These are phyloP conservation scores for Mortierella sp. DNA, from an alignment of 371 early-diverging fungal genomes.

Conservation along the genomic window DNA sequence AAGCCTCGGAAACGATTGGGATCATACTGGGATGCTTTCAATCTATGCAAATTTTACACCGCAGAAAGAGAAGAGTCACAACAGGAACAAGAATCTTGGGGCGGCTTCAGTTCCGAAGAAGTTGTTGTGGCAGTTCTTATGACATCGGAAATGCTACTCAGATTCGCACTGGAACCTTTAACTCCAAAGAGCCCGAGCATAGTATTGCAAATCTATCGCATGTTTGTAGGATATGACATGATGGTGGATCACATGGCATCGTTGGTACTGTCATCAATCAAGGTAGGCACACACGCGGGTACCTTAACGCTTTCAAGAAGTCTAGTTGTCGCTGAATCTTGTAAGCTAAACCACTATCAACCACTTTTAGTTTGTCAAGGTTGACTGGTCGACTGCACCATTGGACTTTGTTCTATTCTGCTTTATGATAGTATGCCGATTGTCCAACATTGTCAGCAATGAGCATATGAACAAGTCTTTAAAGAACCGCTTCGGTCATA, in stretches of 20 bases:
- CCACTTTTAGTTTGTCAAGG: background rate
- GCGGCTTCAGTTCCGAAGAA: constrained; percentile 1
- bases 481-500: constrained; percentile 6
- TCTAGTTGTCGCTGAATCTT: no score
- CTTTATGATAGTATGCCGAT: constrained; percentile 24
- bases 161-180: constrained; percentile 32
- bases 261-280: constrained; percentile 25
- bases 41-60: background rate
- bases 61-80: background rate
- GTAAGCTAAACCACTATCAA: background rate
- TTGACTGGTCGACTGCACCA: constrained; percentile 12
- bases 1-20: background rate
- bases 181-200: background rate
- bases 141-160: constrained; percentile 21
- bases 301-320: background rate
- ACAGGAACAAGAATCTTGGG: background rate
- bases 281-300: constrained; percentile 16
- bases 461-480: background rate
- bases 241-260: constrained; percentile 37
- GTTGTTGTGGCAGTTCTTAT: constrained; percentile 5
- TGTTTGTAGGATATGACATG: constrained; percentile 32
- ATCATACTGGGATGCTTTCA: constrained; percentile 24
- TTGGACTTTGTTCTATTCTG: constrained; percentile 33
- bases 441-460: constrained; percentile 17
- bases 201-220: constrained; percentile 9